Conservation (phyloP, 2,329 filamentous ascomycete genomes). For the Cladosporium austrohemisphaericum region DNA sequence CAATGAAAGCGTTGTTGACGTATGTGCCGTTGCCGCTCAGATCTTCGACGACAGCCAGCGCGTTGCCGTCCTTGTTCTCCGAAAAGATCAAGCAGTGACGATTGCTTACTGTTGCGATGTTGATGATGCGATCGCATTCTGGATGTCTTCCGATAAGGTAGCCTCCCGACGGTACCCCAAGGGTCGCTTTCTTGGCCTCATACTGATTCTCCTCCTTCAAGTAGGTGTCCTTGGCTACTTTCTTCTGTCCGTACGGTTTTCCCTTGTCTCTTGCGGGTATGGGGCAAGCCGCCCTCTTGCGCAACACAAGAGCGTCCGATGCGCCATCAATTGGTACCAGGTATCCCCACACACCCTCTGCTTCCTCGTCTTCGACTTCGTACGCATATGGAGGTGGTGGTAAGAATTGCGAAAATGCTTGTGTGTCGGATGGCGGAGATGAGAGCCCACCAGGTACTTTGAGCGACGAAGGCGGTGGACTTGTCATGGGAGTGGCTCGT, state of each 20-base stretch:
- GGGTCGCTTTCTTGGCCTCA: constrained; percentile 48
- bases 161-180: constrained; percentile 67
- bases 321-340: constrained; percentile 69
- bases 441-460: constrained; percentile 42
- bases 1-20: constrained; percentile 86
- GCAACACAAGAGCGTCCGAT: constrained; percentile 64
- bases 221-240: constrained; percentile 49
- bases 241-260: constrained; percentile 16
- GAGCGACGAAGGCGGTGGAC: constrained; percentile 31
- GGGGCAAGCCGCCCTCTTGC: constrained; percentile 68
- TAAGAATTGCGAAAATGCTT: constrained; percentile 75
- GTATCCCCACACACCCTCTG: constrained; percentile 93
- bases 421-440: constrained; percentile 71
- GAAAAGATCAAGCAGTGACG: constrained; percentile 70
- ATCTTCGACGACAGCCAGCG: constrained; percentile 78
- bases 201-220: constrained; percentile 60
- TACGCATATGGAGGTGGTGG: constrained; percentile 69
- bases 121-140: constrained; percentile 73
- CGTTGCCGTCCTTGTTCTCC: constrained; percentile 55
- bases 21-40: constrained; percentile 95
- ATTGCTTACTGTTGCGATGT: constrained; percentile 81
- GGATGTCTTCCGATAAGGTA: constrained; percentile 90
- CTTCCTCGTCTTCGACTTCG: constrained; percentile 78
- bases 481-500: constrained; percentile 44
- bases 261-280: constrained; percentile 43